Evolutionary conservation across 495 filamentous ascomycete genomes (phyloP).

Genomic region (Aspergillus diversus): DNA sequence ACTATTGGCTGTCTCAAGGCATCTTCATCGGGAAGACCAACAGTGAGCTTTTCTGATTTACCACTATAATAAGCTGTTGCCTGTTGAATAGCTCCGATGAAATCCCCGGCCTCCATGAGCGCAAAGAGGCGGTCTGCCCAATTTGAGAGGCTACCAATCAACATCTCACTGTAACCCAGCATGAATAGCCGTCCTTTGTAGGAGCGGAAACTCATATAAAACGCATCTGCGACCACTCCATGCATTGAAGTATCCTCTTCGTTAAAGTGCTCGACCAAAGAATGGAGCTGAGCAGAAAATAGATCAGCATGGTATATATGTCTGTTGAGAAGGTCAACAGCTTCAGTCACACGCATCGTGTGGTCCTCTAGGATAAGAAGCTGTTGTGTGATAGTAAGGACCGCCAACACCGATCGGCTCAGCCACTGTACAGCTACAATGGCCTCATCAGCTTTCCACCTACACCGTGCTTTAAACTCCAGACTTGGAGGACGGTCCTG

Average conservation of each 20-base stretch:
- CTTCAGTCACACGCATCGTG: constrained; percentile 86
- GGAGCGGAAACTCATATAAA: constrained; percentile 93
- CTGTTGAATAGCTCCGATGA: constrained; percentile 84
- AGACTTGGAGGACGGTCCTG: constrained; percentile 72
- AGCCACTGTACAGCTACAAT: constrained; percentile 98
- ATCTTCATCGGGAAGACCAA: constrained; percentile 90
- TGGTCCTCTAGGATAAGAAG: constrained; percentile 91
- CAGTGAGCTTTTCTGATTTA: constrained; percentile 84
- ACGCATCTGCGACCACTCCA: constrained; percentile 94
- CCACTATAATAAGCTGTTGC: constrained; percentile 92
- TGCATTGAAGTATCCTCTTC: constrained; percentile 90
- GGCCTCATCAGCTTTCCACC: constrained; percentile 92
- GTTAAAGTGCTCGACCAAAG: constrained; percentile 83
- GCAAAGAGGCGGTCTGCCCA: constrained; percentile 98
- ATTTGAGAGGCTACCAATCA: constrained; percentile 88
- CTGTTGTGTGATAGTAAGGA: constrained; percentile 91
- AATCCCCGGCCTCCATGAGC: constrained; percentile 93
- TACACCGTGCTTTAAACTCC: constrained; percentile 78
- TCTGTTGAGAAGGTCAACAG: constrained; percentile 87
- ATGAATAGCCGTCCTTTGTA: constrained; percentile 95
- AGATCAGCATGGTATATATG: constrained; percentile 90
- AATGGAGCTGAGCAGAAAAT: constrained; percentile 81
- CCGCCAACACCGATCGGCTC: constrained; percentile 86
- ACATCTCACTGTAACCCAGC: constrained; percentile 85
- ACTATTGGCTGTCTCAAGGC: constrained; percentile 77